Evolutionary conservation across 495 filamentous ascomycete genomes (phyloP).

Genomic region (Hypoxylon cercidicola): DNA sequence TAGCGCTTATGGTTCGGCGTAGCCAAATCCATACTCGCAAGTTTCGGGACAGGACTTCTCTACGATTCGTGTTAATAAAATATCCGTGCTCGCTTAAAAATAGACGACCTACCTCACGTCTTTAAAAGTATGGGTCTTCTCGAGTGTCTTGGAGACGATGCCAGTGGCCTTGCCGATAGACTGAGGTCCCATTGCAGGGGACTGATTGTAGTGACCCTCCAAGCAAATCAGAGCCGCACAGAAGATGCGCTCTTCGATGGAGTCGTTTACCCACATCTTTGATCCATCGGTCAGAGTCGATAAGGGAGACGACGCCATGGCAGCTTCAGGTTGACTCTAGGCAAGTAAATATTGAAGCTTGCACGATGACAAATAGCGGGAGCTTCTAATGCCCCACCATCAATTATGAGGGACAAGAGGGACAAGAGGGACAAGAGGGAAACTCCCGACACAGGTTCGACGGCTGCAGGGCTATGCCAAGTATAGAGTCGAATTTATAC

Average conservation of each 20-base stretch:
- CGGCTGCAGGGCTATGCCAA: no score
- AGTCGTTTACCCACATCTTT: slow-evolving; percentile 39
- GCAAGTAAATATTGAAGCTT: slow-evolving; percentile 5
- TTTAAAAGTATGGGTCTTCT: slow-evolving; percentile 62
- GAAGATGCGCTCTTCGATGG: slow-evolving; percentile 66
- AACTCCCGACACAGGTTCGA: neutral
- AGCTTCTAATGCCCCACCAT: slow-evolving; percentile 18
- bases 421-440: neutral
- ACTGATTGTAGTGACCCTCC: slow-evolving; percentile 64
- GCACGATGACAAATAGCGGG: slow-evolving; percentile 2
- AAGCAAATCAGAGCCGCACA: slow-evolving; percentile 61
- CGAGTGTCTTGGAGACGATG: slow-evolving; percentile 62
- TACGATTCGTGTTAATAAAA: slow-evolving; percentile 45
- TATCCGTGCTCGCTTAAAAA: slow-evolving; percentile 52
- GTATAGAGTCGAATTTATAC: no score
- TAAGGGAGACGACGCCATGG: slow-evolving; percentile 35
- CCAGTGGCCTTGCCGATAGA: slow-evolving; percentile 59
- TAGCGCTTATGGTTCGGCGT: slow-evolving; percentile 54
- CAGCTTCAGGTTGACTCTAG: neutral
- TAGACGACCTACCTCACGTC: slow-evolving; percentile 60
- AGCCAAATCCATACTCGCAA: slow-evolving; percentile 79
- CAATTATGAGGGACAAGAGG: no score
- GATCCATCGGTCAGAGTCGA: slow-evolving; percentile 16
- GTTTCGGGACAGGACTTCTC: slow-evolving; percentile 66
- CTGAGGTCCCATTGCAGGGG: slow-evolving; percentile 58